Evolutionary conservation across 2,329 filamentous ascomycete genomes (phyloP).

Genomic region (Cryphonectria radicalis): DNA sequence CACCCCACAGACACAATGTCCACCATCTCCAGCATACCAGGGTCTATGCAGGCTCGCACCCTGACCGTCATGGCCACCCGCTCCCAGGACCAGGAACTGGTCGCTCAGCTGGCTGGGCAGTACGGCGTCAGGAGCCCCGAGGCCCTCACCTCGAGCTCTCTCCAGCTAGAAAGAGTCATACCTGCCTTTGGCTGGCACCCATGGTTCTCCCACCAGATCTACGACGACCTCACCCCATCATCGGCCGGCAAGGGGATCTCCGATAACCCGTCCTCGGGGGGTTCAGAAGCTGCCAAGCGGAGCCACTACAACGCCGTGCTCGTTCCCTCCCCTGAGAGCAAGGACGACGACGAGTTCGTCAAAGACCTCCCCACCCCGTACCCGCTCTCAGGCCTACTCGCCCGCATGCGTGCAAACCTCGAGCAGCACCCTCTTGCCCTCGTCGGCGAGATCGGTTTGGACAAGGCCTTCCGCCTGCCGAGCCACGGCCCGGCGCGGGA

Average conservation of each 20-base stretch:
- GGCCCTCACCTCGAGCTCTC: slow-evolving; percentile 8
- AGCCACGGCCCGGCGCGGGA: slow-evolving; percentile 50
- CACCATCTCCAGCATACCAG: slow-evolving; percentile 56
- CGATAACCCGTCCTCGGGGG: slow-evolving; percentile 33
- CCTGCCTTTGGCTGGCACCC: slow-evolving; percentile 88
- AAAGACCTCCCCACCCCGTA: slow-evolving; percentile 61
- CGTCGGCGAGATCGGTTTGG: slow-evolving; percentile 77
- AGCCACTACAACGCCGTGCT: slow-evolving; percentile 72
- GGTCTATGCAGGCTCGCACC: slow-evolving; percentile 66
- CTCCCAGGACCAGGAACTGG: slow-evolving; percentile 74
- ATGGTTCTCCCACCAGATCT: slow-evolving; percentile 82
- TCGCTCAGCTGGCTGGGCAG: slow-evolving; percentile 61
- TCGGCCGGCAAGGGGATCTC: slow-evolving; percentile 38
- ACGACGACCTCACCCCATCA: slow-evolving; percentile 55
- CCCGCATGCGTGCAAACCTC: slow-evolving; percentile 60
- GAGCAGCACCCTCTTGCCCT: slow-evolving; percentile 64
- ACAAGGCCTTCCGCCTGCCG: slow-evolving; percentile 77
- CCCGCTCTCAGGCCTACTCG: slow-evolving; percentile 62
- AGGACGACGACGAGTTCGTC: slow-evolving; percentile 49
- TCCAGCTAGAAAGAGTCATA: slow-evolving; percentile 45
- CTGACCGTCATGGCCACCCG: slow-evolving; percentile 80
- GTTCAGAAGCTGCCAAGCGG: slow-evolving; percentile 45
- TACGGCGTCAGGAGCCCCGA: slow-evolving; percentile 51
- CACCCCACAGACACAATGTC: slow-evolving; percentile 81
- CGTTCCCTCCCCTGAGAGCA: slow-evolving; percentile 50